Evolutionary conservation across 2,329 filamentous ascomycete genomes (phyloP).

Genomic region (Byssothecium circinans): DNA sequence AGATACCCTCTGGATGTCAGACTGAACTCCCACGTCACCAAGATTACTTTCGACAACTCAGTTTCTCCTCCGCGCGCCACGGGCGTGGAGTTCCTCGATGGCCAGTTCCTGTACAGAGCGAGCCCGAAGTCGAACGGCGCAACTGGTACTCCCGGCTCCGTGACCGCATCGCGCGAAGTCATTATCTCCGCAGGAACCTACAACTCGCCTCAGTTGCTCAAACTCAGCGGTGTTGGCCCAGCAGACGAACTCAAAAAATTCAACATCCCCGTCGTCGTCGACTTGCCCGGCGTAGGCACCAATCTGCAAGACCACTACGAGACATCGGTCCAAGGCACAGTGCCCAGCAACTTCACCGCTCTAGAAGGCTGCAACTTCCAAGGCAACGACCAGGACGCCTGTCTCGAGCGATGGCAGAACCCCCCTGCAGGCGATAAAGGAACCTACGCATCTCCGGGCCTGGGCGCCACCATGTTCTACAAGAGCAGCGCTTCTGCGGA

Average conservation of each 20-base stretch:
- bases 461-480: conserved; percentile 54
- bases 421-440: conserved; percentile 50
- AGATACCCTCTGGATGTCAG: conserved; percentile 60
- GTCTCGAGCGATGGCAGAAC: conserved; percentile 48
- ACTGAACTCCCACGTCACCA: conserved; percentile 66
- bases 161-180: conserved; percentile 34
- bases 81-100: conserved; percentile 48
- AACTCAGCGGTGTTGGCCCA: conserved; percentile 66
- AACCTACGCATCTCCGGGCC: conserved; percentile 53
- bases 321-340: conserved; percentile 50
- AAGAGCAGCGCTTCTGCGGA: conserved; percentile 48
- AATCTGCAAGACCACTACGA: conserved; percentile 67
- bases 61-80: conserved; percentile 55
- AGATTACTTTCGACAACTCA: conserved; percentile 66
- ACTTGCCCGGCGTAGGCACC: conserved; percentile 64
- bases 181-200: conserved; percentile 55
- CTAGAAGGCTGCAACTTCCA: conserved; percentile 47
- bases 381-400: conserved; percentile 48
- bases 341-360: conserved; percentile 38
- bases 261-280: conserved; percentile 56
- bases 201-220: conserved; percentile 66
- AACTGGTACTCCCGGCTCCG: conserved; percentile 43
- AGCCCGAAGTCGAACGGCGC: conserved; percentile 37
- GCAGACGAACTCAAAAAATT: conserved; percentile 54
- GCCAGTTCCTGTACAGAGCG: conserved; percentile 47